phyloP scores from a whole-genome alignment of 164 flowering plant species.

The Vitis riparia region DNA sequence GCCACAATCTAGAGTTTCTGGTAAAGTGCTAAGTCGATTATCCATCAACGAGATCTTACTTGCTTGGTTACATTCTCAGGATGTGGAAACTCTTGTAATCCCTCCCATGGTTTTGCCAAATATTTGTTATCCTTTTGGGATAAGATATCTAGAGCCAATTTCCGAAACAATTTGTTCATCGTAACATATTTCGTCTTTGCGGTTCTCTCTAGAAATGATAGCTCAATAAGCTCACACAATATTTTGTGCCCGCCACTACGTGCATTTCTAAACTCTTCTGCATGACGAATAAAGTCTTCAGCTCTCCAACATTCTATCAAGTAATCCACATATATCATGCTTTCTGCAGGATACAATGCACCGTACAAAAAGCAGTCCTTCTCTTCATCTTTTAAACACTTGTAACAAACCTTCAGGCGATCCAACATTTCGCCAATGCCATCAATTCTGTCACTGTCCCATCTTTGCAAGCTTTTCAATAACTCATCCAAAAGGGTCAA shows the following conservation, averaged over 20 bases:
- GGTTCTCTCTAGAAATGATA: constrained; percentile 19
- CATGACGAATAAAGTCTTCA: constrained; percentile 13
- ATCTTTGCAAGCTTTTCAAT: constrained; percentile 4
- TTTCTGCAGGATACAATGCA: too few relatives aligned
- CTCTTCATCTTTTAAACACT: constrained; percentile 5
- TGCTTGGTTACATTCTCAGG: constrained; percentile 14
- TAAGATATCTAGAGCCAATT: constrained; percentile 16
- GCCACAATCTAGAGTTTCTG: constrained; percentile 15
- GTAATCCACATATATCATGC: neutral
- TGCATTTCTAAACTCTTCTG: neutral
- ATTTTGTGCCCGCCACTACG: constrained; percentile 10
- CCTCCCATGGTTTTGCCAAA: constrained; percentile 14
- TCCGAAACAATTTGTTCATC: constrained; percentile 21
- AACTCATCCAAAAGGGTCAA: constrained; percentile 13
- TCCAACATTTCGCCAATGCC: constrained; percentile 15
- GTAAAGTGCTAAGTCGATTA: constrained; percentile 10
- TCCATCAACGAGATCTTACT: constrained; percentile 21
- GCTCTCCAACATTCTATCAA: constrained; percentile 26
- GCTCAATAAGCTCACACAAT: constrained; percentile 10
- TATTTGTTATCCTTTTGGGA: neutral
- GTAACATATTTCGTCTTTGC: constrained; percentile 4
- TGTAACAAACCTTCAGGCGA: constrained; percentile 16
- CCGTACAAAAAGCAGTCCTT: constrained; percentile 1
- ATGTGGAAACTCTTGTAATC: neutral
- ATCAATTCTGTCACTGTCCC: neutral